phyloP scores from a whole-genome alignment of 352 stramenopile genomes.

The Phytophthora citrophthora region DNA sequence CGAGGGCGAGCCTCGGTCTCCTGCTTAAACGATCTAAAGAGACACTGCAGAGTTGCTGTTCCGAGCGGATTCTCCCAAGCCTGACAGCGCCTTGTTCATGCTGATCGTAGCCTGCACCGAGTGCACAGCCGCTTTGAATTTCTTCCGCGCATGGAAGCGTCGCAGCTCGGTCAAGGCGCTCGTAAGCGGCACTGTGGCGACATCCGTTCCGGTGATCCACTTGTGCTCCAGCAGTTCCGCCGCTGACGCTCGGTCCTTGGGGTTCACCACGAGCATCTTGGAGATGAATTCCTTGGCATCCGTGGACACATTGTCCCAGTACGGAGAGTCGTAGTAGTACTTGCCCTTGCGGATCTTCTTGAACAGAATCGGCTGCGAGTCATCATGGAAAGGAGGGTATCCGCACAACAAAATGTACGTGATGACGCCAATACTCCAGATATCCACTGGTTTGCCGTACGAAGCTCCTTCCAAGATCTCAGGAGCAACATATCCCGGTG shows the following conservation, averaged over 20 bases:
- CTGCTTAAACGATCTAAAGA: constrained; percentile 39
- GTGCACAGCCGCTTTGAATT: constrained; percentile 85
- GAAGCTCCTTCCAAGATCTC: constrained; percentile 85
- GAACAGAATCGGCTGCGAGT: constrained; percentile 94
- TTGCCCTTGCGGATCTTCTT: constrained; percentile 87
- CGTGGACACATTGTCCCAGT: constrained; percentile 90
- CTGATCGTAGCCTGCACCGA: constrained; percentile 82
- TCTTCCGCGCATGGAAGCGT: constrained; percentile 82
- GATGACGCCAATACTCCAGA: constrained; percentile 90
- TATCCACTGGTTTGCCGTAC: constrained; percentile 86
- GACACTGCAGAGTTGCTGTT: constrained; percentile 49
- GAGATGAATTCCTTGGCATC: constrained; percentile 92
- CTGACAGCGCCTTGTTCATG: constrained; percentile 77
- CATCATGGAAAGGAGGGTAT: constrained; percentile 92
- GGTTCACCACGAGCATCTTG: constrained; percentile 85
- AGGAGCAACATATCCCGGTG: constrained; percentile 81
- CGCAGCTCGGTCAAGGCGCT: constrained; percentile 79
- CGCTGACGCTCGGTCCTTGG: constrained; percentile 69
- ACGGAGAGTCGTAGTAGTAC: constrained; percentile 88
- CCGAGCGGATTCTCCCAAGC: constrained; percentile 30
- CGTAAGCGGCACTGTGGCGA: constrained; percentile 75
- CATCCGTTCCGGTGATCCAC: constrained; percentile 76
- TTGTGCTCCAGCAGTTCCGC: constrained; percentile 69
- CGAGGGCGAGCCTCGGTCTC: constrained; percentile 8
- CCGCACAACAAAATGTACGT: constrained; percentile 91